phyloP scores from a whole-genome alignment of 1,139 yeast genomes.

The Hyphopichia khmerensis region DNA sequence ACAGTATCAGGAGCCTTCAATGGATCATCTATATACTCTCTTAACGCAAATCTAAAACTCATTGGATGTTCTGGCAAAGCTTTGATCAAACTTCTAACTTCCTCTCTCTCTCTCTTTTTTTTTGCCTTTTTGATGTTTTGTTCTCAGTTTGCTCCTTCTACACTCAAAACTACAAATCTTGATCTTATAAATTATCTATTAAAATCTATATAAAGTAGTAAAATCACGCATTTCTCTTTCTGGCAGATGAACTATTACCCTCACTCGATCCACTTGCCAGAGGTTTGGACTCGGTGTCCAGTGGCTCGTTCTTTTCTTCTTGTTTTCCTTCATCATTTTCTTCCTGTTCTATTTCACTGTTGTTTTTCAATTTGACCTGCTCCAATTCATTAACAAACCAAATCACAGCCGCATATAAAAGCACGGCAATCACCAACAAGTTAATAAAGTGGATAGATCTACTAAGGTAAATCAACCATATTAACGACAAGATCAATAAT shows the following conservation, averaged over 20 bases:
- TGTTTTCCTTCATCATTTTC: not conserved
- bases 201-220: too few species aligned
- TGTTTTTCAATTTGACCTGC: conserved; percentile 38
- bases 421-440: conserved; percentile 63
- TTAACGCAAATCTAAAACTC: conserved; percentile 37
- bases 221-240: conserved; percentile 3
- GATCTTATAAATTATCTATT: too few species aligned
- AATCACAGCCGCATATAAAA: conserved; percentile 75
- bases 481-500: conserved; percentile 43
- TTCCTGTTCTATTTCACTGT: conserved; percentile 1
- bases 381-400: conserved; percentile 85
- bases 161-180: too few species aligned
- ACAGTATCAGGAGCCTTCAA: conserved; percentile 19
- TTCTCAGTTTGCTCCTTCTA: too few species aligned
- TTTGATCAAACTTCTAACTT: too few species aligned
- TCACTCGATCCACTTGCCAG: not conserved
- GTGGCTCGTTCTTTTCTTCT: not conserved
- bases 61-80: too few species aligned
- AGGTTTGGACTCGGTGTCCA: too few species aligned
- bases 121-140: too few species aligned
- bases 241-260: not conserved
- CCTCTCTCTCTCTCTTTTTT: too few species aligned
- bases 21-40: conserved; percentile 34
- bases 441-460: conserved; percentile 76
- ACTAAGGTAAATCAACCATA: conserved; percentile 60